These are phyloP conservation scores for Colletotrichum karsti DNA, from an alignment of 2,329 filamentous ascomycete genomes.

Conservation along the genomic window DNA sequence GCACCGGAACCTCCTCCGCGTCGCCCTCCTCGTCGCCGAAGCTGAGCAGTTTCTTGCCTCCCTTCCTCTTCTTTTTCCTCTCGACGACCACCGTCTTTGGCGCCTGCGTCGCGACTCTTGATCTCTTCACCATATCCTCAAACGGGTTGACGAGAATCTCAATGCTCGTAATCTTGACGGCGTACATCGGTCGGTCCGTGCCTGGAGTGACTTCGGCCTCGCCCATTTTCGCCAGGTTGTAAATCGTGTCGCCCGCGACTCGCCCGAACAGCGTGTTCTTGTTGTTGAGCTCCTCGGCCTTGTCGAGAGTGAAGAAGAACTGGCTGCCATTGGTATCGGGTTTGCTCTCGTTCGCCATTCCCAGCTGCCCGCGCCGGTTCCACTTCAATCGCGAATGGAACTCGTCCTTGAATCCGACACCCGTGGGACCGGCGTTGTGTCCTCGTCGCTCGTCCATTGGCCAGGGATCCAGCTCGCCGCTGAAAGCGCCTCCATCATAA, in stretches of 20 bases:
- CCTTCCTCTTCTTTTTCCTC: slow-evolving; percentile 76
- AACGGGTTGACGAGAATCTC: slow-evolving; percentile 87
- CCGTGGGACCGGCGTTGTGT: slow-evolving; percentile 65
- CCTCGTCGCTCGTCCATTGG: slow-evolving; percentile 73
- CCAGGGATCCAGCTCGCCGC: slow-evolving; percentile 77
- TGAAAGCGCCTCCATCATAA: slow-evolving; percentile 83
- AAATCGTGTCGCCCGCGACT: slow-evolving; percentile 93
- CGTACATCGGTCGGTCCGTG: slow-evolving; percentile 85
- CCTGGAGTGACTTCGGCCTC: slow-evolving; percentile 84
- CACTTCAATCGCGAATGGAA: slow-evolving; percentile 93
- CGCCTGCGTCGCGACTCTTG: slow-evolving; percentile 61
- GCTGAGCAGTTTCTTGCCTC: slow-evolving; percentile 79
- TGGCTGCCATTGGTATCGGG: slow-evolving; percentile 90
- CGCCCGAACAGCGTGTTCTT: slow-evolving; percentile 95
- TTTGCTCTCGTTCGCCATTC: slow-evolving; percentile 91
- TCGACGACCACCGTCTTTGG: slow-evolving; percentile 52
- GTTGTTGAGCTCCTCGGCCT: slow-evolving; percentile 83
- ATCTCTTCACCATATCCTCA: slow-evolving; percentile 79
- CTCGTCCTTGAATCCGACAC: slow-evolving; percentile 79
- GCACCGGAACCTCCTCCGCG: slow-evolving; percentile 62
- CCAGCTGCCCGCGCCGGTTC: slow-evolving; percentile 87
- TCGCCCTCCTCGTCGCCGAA: slow-evolving; percentile 78
- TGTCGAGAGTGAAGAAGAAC: slow-evolving; percentile 94
- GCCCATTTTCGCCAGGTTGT: slow-evolving; percentile 93
- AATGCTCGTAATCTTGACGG: slow-evolving; percentile 77